A percentile compares a stretch with the other conserved stretches of the same genome.
Conservation (phyloP, 176 grass and related monocot species). For the Hordeum vulgare region MorexV3_pseudomolecules_assembly NC_058522.1:362507069-362507568, state of each 20-base stretch:
- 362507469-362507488: background rate
- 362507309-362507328: background rate
- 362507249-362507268: background rate
- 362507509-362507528: background rate
- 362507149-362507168: background rate
- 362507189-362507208: background rate
- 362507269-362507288: conserved; percentile 14
- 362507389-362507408: conserved; percentile 6
- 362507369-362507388: background rate
- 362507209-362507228: background rate
- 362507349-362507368: background rate
- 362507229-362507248: background rate
- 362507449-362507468: background rate
- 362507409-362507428: conserved; percentile 4
- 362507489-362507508: background rate
- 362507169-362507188: background rate
- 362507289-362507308: background rate
- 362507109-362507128: background rate
- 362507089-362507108: conserved; percentile 7
- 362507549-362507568: too few relatives aligned
- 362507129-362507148: background rate
- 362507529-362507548: too few relatives aligned
- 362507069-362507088: background rate
- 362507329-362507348: background rate
- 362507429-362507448: background rate